Conservation (phyloP, 768 basidiomycete species). For the Clathrus columnatus region DNA sequence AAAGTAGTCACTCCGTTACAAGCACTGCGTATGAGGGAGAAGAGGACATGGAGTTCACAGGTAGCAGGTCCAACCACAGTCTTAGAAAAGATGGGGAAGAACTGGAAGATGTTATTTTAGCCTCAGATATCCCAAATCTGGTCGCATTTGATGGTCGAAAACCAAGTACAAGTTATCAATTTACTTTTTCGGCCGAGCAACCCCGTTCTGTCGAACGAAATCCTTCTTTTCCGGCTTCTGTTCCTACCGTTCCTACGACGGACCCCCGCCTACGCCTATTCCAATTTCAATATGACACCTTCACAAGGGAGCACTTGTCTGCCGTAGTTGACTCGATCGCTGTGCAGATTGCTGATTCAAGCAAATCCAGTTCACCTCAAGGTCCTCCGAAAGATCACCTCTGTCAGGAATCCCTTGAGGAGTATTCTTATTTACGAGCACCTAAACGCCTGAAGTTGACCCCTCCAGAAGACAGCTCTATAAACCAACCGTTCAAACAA, state of each 20-base stretch:
- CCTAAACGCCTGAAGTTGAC: conserved; percentile 76
- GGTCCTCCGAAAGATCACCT: conserved; percentile 35
- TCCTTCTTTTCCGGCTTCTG: conserved; percentile 15
- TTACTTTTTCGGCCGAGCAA: conserved; percentile 67
- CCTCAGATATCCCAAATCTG: conserved; percentile 43
- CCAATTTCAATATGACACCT: conserved; percentile 93
- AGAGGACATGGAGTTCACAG: neutral
- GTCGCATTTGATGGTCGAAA: conserved; percentile 33
- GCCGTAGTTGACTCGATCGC: conserved; percentile 93
- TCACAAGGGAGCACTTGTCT: conserved; percentile 88
- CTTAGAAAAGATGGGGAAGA: conserved; percentile 10
- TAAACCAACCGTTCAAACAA: conserved; percentile 39
- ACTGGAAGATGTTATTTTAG: conserved; percentile 34
- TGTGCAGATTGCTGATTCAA: conserved; percentile 51
- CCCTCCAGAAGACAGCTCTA: conserved; percentile 50
- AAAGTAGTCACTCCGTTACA: neutral
- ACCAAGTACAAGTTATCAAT: conserved; percentile 46
- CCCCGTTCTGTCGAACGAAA: conserved; percentile 8
- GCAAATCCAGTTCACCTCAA: conserved; percentile 22
- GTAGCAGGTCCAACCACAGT: neutral
- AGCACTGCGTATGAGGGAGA: neutral
- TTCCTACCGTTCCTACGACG: conserved; percentile 30
- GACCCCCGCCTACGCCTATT: conserved; percentile 81
- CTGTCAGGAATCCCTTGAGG: conserved; percentile 39
- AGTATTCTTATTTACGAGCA: conserved; percentile 48